Base-by-base conservation (phyloP, 2,329 filamentous ascomycete species). In the Aspergillus piperis region DNA sequence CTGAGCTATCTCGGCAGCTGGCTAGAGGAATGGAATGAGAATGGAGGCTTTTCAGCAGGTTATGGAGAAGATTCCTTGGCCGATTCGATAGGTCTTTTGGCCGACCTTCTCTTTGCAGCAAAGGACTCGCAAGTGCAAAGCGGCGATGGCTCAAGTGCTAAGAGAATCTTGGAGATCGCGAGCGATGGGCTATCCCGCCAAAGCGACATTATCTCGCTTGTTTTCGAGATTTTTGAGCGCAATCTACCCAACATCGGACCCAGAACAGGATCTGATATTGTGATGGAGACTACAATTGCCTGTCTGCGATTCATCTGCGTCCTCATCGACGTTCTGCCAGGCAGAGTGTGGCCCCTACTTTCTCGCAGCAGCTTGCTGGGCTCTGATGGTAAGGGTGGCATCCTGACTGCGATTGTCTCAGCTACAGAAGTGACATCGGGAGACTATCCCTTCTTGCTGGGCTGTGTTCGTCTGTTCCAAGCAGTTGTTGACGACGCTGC, bases 271-370 rank as follows among this genome's bases (percentile, higher is more conserved):
- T 80, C 83, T 39, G 82, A 85, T n/a, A 86, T 88, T 42, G 85
- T 86, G 10, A 77, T 88, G 44, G 85, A 87, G 38, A 82, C 96
- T 27, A 82, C 88, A 2, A 83, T 93, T 51, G 86, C 90, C 23
- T 96, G 92, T 72, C 78, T 93, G 21, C 88, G 92, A 56, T 97
- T 98, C 69, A 80, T 96, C 39, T 85, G 90, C 66, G 86, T 89
- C 2, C 79, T 96, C 17, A 76, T 95, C 25, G 82, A 84, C 8
- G 68, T 90, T n/a, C 86, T 89, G 54, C 94, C 95, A 0, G 90
- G 90, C 59, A 84, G 93, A 61, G 88, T 96, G 5, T 98, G 95
- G 93, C 92, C 94, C 3, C 91, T 94, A 73, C 84, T 99, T 68
- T 87, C 89, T 3, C 87, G 91, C 59, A 96, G 91, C 73, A 87